Evolutionary conservation across 108 stramenopile genomes (phyloP).

Genomic region (Nannochloropsis granulata): DNA sequence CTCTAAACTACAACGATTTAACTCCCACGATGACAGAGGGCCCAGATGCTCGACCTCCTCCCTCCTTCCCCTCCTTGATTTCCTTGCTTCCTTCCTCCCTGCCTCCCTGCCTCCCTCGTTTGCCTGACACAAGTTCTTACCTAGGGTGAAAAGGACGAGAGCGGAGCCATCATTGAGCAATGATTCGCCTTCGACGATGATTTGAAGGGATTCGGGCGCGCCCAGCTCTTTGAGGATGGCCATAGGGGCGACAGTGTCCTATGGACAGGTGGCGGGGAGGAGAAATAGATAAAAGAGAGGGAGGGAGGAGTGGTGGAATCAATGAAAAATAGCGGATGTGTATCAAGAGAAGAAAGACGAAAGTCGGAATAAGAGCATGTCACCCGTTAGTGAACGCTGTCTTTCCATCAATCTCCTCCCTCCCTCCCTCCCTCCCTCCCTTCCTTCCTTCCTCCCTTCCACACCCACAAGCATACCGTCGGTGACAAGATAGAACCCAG

Average conservation of each 20-base stretch:
- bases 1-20: background rate
- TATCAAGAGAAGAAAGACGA: background rate
- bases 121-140: constrained; percentile 16
- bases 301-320: background rate
- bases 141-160: constrained; percentile 38
- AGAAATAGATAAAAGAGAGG: background rate
- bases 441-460: background rate
- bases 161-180: constrained; percentile 48
- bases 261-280: background rate
- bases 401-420: too few relatives aligned
- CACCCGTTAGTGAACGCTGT: too few relatives aligned
- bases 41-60: background rate
- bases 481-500: constrained; percentile 61
- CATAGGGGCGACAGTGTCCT: constrained; percentile 29
- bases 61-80: background rate
- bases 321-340: background rate
- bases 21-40: background rate
- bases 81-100: background rate
- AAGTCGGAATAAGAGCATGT: background rate
- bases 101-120: too few relatives aligned
- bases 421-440: too few relatives aligned
- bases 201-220: constrained; percentile 31
- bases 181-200: constrained; percentile 44
- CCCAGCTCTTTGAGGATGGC: constrained; percentile 37
- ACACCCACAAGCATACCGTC: constrained; percentile 29